Percentiles rank a stretch among this genome's conserved stretches.
These are phyloP conservation scores for Saccharomyces hybrid DNA, from an alignment of 1,139 yeast species.

Conservation along the genomic window DNA sequence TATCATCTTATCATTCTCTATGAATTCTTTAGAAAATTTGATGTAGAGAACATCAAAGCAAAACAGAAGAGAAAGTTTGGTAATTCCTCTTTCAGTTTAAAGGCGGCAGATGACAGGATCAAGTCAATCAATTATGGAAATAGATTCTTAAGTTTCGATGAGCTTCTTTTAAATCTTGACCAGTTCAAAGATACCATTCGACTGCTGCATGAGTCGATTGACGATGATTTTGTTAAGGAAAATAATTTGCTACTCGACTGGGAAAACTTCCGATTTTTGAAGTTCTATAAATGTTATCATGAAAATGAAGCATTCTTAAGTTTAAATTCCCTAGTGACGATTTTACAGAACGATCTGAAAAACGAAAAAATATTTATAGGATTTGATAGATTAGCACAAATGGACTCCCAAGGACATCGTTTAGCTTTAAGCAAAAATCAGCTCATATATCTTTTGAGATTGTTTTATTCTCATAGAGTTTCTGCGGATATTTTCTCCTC, in stretches of 20 bases:
- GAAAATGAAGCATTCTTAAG: conserved; percentile 22
- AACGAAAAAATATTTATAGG: conserved; percentile 30
- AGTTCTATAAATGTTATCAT: conserved; percentile 24
- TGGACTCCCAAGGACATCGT: conserved; percentile 23
- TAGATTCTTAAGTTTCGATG: conserved; percentile 36
- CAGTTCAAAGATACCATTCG: conserved; percentile 32
- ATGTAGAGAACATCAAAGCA: conserved; percentile 16
- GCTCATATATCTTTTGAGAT: conserved; percentile 28
- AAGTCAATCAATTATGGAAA: conserved; percentile 36
- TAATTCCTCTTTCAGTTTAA: conserved; percentile 3
- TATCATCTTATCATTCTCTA: conserved; percentile 53
- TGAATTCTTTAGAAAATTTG: conserved; percentile 41
- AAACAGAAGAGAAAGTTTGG: conserved; percentile 1
- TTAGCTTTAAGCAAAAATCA: conserved; percentile 33
- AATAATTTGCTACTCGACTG: conserved; percentile 32
- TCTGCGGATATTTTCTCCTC: conserved; percentile 33
- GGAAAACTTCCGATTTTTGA: conserved; percentile 28
- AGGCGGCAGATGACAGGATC: conserved; percentile 31
- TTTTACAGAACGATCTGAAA: conserved; percentile 34
- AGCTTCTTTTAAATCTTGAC: conserved; percentile 27
- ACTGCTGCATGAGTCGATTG: conserved; percentile 30
- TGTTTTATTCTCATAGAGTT: conserved; percentile 34
- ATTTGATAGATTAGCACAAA: conserved; percentile 25
- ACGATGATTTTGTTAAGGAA: conserved; percentile 26
- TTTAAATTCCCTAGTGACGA: conserved; percentile 32